phyloP scores from a whole-genome alignment of 2,329 filamentous ascomycete species.

The Chaetomium strumarium region DNA sequence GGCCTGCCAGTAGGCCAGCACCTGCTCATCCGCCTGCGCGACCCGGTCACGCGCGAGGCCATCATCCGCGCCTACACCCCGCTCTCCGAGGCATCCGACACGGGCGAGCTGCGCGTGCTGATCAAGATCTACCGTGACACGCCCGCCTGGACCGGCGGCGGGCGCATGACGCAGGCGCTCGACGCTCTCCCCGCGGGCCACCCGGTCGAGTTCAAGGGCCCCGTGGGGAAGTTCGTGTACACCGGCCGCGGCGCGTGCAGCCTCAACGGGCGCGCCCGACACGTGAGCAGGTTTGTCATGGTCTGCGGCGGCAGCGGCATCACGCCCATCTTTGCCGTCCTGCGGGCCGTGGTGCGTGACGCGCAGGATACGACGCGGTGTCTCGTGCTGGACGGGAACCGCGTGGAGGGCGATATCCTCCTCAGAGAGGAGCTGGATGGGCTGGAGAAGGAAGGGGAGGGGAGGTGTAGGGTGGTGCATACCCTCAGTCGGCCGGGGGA shows the following conservation, averaged over 20 bases:
- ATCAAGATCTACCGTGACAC: constrained; percentile 65
- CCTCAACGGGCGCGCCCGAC: constrained; percentile 51
- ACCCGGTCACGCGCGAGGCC: constrained; percentile 62
- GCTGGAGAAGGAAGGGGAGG: constrained; percentile 47
- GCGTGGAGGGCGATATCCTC: constrained; percentile 73
- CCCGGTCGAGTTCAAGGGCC: constrained; percentile 78
- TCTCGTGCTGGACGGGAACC: constrained; percentile 72
- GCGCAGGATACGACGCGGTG: constrained; percentile 70
- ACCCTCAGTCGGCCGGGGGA: constrained; percentile 59
- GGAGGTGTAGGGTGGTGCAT: constrained; percentile 60
- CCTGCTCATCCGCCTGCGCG: constrained; percentile 73
- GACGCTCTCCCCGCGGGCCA: constrained; percentile 67
- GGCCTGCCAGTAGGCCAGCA: constrained; percentile 84
- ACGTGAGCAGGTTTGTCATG: constrained; percentile 70
- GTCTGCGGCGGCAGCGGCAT: constrained; percentile 85
- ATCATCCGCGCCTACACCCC: constrained; percentile 87
- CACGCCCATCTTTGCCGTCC: constrained; percentile 83
- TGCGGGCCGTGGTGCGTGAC: constrained; percentile 64
- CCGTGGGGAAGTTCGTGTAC: constrained; percentile 81
- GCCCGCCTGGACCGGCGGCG: constrained; percentile 44
- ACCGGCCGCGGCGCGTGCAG: constrained; percentile 58
- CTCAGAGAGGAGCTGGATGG: constrained; percentile 66
- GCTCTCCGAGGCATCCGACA: constrained; percentile 56
- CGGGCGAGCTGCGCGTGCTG: constrained; percentile 66
- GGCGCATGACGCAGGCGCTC: constrained; percentile 76